phyloP scores from a whole-genome alignment of 2,329 filamentous ascomycete species.

The Monilinia fructicola region DNA sequence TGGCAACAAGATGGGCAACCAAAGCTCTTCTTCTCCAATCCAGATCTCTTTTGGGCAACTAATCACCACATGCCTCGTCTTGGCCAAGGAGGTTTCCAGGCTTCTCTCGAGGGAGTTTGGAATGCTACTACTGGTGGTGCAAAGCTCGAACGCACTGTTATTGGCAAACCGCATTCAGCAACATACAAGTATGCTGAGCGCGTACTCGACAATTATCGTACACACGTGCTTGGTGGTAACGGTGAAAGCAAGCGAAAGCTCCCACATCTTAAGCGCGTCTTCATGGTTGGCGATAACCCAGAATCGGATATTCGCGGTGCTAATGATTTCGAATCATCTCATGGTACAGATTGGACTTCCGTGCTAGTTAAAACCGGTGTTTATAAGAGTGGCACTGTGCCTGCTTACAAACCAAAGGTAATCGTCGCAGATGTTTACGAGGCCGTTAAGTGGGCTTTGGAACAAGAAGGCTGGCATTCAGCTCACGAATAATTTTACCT shows the following conservation, averaged over 20 bases:
- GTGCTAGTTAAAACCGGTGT: constrained; percentile 81
- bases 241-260: constrained; percentile 33
- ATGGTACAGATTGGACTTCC: constrained; percentile 72
- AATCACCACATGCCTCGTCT: constrained; percentile 81
- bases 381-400: constrained; percentile 56
- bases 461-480: constrained; percentile 43
- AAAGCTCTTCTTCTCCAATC: constrained; percentile 81
- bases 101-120: constrained; percentile 80
- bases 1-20: constrained; percentile 83
- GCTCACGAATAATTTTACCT: neutral
- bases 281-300: constrained; percentile 92
- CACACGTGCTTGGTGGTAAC: constrained; percentile 26
- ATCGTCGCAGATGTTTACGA: constrained; percentile 73
- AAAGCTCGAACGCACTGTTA: constrained; percentile 61
- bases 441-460: constrained; percentile 75
- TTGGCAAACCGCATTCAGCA: constrained; percentile 77
- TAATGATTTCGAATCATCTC: constrained; percentile 67
- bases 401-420: constrained; percentile 60
- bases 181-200: constrained; percentile 86
- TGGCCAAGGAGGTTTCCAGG: constrained; percentile 88
- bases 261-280: constrained; percentile 67
- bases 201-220: constrained; percentile 62
- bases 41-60: constrained; percentile 87
- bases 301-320: constrained; percentile 89
- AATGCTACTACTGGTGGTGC: constrained; percentile 63